These are phyloP conservation scores for Boletales sp. DNA, from an alignment of 768 basidiomycete species.

Conservation along the genomic window DNA sequence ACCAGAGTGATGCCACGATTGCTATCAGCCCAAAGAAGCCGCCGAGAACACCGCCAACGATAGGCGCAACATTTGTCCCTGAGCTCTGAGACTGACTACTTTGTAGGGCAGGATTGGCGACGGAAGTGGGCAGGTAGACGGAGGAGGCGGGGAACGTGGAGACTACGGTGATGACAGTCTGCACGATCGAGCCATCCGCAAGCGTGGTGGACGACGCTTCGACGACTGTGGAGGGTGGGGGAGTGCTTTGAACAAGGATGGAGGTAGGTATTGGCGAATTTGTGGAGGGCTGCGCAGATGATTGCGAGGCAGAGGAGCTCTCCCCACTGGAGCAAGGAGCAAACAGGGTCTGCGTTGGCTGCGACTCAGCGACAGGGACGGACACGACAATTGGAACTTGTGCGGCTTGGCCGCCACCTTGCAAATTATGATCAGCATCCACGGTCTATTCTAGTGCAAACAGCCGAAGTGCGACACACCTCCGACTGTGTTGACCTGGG, in stretches of 20 bases:
- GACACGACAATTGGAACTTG: constrained; percentile 41
- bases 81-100: constrained; percentile 13
- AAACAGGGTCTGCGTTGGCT: constrained; percentile 39
- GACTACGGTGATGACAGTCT: constrained; percentile 34
- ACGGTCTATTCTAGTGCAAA: neutral
- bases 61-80: constrained; percentile 38
- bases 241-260: constrained; percentile 28
- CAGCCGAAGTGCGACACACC: constrained; percentile 17
- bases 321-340: constrained; percentile 33
- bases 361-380: constrained; percentile 29
- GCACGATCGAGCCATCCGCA: constrained; percentile 38
- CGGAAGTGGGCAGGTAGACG: constrained; percentile 22
- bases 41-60: constrained; percentile 53
- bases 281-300: constrained; percentile 5
- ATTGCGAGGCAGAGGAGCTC: constrained; percentile 8
- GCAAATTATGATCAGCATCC: constrained; percentile 12
- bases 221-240: constrained; percentile 30
- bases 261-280: constrained; percentile 18
- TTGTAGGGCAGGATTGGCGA: constrained; percentile 14
- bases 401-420: constrained; percentile 29
- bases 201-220: constrained; percentile 35
- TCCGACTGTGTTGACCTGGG: constrained; percentile 32
- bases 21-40: constrained; percentile 50
- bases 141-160: constrained; percentile 33
- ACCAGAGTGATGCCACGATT: constrained; percentile 46